These are phyloP conservation scores for Fusarium sp. DNA, from an alignment of 2,329 filamentous ascomycete species.

Conservation along the genomic window DNA sequence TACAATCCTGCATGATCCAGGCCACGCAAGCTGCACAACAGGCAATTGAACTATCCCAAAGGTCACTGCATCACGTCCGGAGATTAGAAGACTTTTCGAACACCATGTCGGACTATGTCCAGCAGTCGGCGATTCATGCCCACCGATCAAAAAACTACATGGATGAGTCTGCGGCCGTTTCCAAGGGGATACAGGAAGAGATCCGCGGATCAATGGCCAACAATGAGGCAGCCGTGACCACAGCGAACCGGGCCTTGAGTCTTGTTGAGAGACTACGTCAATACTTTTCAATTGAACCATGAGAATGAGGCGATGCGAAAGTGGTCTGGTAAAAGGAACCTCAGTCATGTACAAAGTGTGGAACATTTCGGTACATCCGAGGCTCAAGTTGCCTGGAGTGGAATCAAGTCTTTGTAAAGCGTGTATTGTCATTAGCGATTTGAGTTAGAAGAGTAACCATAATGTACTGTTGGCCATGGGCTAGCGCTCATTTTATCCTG, in stretches of 20 bases:
- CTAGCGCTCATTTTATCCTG: neutral
- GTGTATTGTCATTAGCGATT: neutral
- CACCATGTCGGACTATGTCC: neutral
- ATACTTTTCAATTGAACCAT: neutral
- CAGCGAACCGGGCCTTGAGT: neutral
- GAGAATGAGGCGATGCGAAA: neutral
- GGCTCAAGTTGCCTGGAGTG: neutral
- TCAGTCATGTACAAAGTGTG: neutral
- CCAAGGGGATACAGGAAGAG: neutral
- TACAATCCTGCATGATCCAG: neutral
- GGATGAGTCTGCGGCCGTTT: neutral
- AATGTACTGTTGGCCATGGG: neutral
- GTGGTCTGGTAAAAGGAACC: neutral
- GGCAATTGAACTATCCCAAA: neutral
- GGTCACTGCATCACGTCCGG: neutral
- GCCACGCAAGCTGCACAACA: neutral
- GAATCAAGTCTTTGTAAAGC: neutral
- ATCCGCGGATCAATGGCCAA: neutral
- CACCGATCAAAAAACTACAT: neutral
- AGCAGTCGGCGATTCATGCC: neutral
- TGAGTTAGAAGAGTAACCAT: neutral
- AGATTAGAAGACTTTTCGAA: neutral
- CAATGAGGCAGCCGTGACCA: neutral
- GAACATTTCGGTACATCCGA: neutral
- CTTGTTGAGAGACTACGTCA: neutral